Conservation (phyloP, 805 yeast genomes). For the Metschnikowia gelsemii region DNA sequence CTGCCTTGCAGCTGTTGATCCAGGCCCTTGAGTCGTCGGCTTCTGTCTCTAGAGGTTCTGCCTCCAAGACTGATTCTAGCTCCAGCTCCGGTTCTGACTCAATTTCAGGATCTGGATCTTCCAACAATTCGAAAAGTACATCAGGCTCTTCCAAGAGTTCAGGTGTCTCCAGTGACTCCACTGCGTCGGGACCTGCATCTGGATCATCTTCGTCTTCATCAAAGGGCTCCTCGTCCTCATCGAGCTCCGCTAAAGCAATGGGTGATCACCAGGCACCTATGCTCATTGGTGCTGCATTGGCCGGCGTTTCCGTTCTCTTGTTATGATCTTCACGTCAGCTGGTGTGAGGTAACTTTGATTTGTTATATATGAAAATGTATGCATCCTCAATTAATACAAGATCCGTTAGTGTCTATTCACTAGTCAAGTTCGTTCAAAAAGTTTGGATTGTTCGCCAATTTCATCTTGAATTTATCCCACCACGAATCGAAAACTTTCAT, state of each 20-base stretch:
- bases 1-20: background rate
- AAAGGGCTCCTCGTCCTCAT: conserved; percentile 1
- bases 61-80: too few species aligned
- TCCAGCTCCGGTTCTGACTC: background rate
- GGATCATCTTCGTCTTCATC: too few species aligned
- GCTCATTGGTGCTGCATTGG: conserved; percentile 8
- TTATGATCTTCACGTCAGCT: background rate
- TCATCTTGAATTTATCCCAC: conserved; percentile 89
- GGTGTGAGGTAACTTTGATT: background rate
- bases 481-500: conserved; percentile 86
- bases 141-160: background rate
- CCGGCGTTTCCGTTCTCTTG: conserved; percentile 14
- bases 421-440: conserved; percentile 53
- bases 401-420: background rate
- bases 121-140: background rate
- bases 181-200: too few species aligned
- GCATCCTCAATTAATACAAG: background rate
- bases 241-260: conserved; percentile 5
- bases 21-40: background rate
- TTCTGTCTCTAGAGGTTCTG: too few species aligned
- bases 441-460: conserved; percentile 76
- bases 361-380: background rate
- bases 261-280: conserved; percentile 9
- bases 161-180: too few species aligned
- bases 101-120: background rate